Evolutionary conservation across 2,329 filamentous ascomycete genomes (phyloP).

Genomic region (Alternaria ventricosa): DNA sequence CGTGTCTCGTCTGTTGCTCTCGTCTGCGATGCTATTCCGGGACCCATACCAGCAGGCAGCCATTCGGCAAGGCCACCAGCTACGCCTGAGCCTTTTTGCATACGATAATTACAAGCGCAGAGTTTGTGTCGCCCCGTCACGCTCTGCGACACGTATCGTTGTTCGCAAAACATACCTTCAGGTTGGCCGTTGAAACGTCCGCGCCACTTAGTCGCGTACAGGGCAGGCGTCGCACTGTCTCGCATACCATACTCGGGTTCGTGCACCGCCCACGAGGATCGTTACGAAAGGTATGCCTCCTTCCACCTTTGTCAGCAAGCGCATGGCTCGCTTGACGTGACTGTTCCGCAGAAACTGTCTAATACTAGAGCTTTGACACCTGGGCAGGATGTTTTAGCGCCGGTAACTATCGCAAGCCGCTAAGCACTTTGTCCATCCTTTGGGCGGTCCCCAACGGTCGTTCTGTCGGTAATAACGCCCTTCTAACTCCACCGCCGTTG

Average conservation of each 20-base stretch:
- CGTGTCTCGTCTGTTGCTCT: slow-evolving; percentile 4
- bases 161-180: not conserved
- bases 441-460: slow-evolving; percentile 15
- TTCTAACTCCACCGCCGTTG: not conserved
- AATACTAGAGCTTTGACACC: slow-evolving; percentile 12
- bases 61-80: not conserved
- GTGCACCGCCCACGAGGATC: slow-evolving; percentile 1
- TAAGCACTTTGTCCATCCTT: slow-evolving; percentile 19
- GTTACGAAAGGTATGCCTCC: slow-evolving; percentile 4
- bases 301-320: not conserved
- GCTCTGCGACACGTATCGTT: not conserved
- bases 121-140: not conserved
- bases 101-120: not conserved
- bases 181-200: not conserved
- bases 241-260: not conserved
- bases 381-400: slow-evolving; percentile 17
- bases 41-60: not conserved
- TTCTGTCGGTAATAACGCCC: slow-evolving; percentile 12
- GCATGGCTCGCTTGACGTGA: slow-evolving; percentile 2
- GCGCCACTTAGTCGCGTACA: not conserved
- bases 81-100: not conserved
- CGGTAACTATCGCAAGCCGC: slow-evolving; percentile 22
- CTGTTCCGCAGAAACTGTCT: slow-evolving; percentile 17
- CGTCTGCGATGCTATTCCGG: slow-evolving; percentile 5
- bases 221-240: not conserved